Base-by-base conservation (phyloP, 1,284 basidiomycete species). In the Acaromyces ingoldii region DNA sequence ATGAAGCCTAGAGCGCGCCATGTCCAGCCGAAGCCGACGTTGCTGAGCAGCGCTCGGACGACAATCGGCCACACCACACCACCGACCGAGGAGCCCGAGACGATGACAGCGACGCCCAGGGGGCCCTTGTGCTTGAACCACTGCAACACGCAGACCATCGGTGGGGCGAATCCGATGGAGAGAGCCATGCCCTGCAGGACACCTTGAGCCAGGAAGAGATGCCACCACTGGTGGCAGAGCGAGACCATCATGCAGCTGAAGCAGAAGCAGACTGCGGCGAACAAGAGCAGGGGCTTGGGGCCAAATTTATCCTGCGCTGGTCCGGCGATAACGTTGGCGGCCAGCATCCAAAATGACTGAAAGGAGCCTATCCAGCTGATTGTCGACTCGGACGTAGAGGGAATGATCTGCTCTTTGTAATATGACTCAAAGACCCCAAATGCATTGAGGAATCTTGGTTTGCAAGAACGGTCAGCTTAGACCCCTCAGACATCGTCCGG, bases 311-410 rank as follows among this genome's bases (percentile, higher is more conserved):
- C 42, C 6, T n/a, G 24, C 11, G 34, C 17, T 22, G 42, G 42
- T 21, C 42, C 42, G 6, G 26, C 19, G 6, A 45, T 13, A 5
- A 45, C 11, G 15, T 28, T 30, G 4, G 25, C 25, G 5, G 42
- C 17, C 5, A 45, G 26, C 4, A 45, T 28, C 11, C 17, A 45
- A 30, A 45, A 45, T 13, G 25, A n/a, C 24, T 45, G 42, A 10
- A 45, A 11, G n/a, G 42, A 45, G 24, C 42, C 42, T n/a, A 45
- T 45, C 42, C 42, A 45, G 13, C 29, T n/a, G 25, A 45, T 45
- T 13, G 17, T 28, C 13, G 42, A 45, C 10, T 28, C 22, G 4
- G 42, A 45, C 7, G 38, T 40, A 25, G 7, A 7, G 21, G 38
- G 38, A 22, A 40, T 40, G 13, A 26, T n/a, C n/a, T 26, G 22